A percentile compares a stretch with the other conserved stretches of the same genome.
Evolutionary conservation across 1,139 yeast species (phyloP).

Genomic region (Suhomyces yuchorum): DNA sequence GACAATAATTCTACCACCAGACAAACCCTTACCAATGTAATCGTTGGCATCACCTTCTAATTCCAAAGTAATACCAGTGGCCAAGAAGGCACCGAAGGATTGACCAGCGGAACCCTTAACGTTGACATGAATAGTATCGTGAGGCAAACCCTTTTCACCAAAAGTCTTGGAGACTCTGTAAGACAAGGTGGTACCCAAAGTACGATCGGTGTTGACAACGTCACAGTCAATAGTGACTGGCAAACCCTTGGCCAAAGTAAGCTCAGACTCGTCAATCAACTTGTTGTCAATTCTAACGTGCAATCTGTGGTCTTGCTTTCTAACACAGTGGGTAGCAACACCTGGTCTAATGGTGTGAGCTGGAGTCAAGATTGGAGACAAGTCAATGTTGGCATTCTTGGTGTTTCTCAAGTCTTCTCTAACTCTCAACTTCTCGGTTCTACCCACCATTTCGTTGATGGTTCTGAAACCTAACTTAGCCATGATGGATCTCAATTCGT

Average conservation of each 20-base stretch:
- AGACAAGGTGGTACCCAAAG: conserved; percentile 91
- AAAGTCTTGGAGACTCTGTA: conserved; percentile 90
- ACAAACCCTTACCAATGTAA: conserved; percentile 95
- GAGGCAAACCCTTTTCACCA: conserved; percentile 93
- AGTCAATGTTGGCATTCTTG: conserved; percentile 88
- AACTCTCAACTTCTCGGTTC: conserved; percentile 84
- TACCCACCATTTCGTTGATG: conserved; percentile 97
- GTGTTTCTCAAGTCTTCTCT: conserved; percentile 84
- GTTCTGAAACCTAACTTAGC: conserved; percentile 94
- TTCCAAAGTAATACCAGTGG: conserved; percentile 93
- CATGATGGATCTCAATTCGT: conserved; percentile 91
- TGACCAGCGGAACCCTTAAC: conserved; percentile 95
- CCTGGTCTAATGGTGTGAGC: conserved; percentile 98
- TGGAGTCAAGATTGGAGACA: conserved; percentile 92
- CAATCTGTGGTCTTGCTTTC: conserved; percentile 92
- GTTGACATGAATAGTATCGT: conserved; percentile 93
- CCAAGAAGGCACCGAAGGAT: conserved; percentile 96
- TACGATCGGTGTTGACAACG: conserved; percentile 93
- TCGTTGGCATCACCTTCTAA: conserved; percentile 98
- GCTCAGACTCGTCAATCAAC: conserved; percentile 91
- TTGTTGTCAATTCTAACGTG: conserved; percentile 94
- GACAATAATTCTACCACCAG: conserved; percentile 91
- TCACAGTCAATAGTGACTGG: conserved; percentile 94
- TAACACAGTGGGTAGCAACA: conserved; percentile 88
- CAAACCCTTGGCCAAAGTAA: conserved; percentile 88